phyloP scores from a whole-genome alignment of 2,329 filamentous ascomycete genomes.

The Paraconiothyrium brasiliense region DNA sequence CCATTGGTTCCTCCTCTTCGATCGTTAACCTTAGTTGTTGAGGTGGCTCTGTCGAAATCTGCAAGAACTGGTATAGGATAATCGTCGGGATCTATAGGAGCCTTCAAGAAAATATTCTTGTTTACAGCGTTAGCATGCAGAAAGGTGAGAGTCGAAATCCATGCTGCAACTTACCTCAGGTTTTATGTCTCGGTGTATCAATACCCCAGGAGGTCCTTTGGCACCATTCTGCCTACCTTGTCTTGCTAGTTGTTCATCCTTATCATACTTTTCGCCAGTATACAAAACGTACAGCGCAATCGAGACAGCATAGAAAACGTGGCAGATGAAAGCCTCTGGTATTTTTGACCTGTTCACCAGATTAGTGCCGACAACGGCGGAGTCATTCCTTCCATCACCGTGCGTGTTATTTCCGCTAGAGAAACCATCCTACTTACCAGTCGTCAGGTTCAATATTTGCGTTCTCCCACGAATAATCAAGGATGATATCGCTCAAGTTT shows the following conservation, averaged over 20 bases:
- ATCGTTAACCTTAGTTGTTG: not conserved
- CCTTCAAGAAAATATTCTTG: not conserved
- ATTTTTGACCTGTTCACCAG: not conserved
- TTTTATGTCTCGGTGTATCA: conserved; percentile 2
- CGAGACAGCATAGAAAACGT: not conserved
- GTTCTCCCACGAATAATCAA: not conserved
- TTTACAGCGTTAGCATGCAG: too few relatives aligned
- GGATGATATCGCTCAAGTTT: not conserved
- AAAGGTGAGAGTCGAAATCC: too few relatives aligned
- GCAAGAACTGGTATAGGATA: not conserved
- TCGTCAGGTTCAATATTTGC: not conserved
- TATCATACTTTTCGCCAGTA: not conserved
- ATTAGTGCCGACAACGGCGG: not conserved
- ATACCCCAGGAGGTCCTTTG: too few relatives aligned
- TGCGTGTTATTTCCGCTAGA: not conserved
- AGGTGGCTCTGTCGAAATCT: not conserved
- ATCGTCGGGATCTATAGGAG: too few relatives aligned
- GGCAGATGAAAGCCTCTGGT: not conserved
- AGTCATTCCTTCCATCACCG: not conserved
- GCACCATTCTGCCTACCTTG: too few relatives aligned
- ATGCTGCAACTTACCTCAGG: not conserved
- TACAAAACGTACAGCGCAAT: not conserved
- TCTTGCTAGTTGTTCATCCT: too few relatives aligned
- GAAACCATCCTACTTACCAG: not conserved
- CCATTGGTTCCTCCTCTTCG: not conserved